phyloP scores from a whole-genome alignment of 163 green algal genomes.

The Prototheca cutis region DNA sequence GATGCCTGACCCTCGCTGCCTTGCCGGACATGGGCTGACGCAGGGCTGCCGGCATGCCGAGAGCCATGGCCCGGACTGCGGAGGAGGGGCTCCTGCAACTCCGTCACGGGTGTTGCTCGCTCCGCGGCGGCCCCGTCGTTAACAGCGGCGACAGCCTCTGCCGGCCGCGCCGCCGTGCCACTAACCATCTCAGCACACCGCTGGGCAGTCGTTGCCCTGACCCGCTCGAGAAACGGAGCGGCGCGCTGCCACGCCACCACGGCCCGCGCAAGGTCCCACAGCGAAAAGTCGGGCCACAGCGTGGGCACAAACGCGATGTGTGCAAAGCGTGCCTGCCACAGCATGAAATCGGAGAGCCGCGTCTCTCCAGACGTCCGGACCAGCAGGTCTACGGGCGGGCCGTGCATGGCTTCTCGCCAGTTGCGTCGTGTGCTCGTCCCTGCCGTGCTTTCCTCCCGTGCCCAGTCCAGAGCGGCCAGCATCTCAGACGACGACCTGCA shows the following conservation, averaged over 20 bases:
- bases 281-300: slow-evolving; percentile 69
- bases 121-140: no score
- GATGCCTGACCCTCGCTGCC: no score
- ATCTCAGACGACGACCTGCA: slow-evolving; percentile 61
- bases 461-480: slow-evolving; percentile 31
- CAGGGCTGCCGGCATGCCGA: no score
- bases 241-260: slow-evolving; percentile 49
- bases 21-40: no score
- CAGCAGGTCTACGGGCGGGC: slow-evolving; percentile 49
- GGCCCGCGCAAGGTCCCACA: slow-evolving; percentile 48
- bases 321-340: slow-evolving; percentile 64
- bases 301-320: slow-evolving; percentile 52
- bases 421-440: neutral
- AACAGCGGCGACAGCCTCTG: neutral
- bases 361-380: slow-evolving; percentile 82
- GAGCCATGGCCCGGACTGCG: no score
- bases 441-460: neutral
- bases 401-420: neutral
- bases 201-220: neutral
- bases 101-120: no score
- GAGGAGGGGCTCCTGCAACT: no score
- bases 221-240: slow-evolving; percentile 1
- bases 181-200: neutral
- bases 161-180: neutral
- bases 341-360: slow-evolving; percentile 84